Percentiles rank a stretch among this genome's conserved stretches.
These are phyloP conservation scores for Cystobasidium sp. DNA, from an alignment of 1,284 basidiomycete species.

Conservation along the genomic window DNA sequence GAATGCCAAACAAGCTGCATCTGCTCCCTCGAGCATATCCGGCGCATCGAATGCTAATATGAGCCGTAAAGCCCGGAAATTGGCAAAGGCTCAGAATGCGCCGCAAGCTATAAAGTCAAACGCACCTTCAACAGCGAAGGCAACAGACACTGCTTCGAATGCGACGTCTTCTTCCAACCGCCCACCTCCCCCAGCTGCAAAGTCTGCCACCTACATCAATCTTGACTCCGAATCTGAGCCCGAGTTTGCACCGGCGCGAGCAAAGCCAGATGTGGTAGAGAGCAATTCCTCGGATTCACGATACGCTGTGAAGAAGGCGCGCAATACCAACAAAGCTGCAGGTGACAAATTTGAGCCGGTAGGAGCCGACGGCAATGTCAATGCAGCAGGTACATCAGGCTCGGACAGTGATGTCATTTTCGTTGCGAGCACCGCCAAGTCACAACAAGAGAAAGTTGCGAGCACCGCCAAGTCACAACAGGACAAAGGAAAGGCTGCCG, in stretches of 20 bases:
- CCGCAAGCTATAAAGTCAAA: background rate
- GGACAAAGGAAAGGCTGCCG: background rate
- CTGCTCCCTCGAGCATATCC: background rate
- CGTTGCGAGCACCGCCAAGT: background rate
- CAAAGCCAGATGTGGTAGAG: background rate
- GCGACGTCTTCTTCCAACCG: background rate
- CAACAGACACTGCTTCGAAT: background rate
- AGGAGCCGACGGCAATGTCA: background rate
- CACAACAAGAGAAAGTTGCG: background rate
- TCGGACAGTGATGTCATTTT: constrained; percentile 28
- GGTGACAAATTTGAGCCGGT: background rate
- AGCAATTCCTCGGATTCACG: constrained; percentile 27
- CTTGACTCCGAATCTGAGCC: constrained; percentile 18
- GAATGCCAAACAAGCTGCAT: background rate
- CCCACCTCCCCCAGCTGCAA: background rate
- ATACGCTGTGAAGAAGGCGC: constrained; percentile 33
- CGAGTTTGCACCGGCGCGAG: background rate
- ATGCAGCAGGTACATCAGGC: background rate
- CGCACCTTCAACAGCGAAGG: background rate
- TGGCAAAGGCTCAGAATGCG: background rate
- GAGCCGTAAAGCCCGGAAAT: background rate
- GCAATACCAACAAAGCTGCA: background rate
- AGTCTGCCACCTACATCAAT: constrained; percentile 22
- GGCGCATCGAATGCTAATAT: background rate
- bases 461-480: background rate